Base-by-base conservation (phyloP, 495 filamentous ascomycete species). In the Penicillium maclennaniae region DNA sequence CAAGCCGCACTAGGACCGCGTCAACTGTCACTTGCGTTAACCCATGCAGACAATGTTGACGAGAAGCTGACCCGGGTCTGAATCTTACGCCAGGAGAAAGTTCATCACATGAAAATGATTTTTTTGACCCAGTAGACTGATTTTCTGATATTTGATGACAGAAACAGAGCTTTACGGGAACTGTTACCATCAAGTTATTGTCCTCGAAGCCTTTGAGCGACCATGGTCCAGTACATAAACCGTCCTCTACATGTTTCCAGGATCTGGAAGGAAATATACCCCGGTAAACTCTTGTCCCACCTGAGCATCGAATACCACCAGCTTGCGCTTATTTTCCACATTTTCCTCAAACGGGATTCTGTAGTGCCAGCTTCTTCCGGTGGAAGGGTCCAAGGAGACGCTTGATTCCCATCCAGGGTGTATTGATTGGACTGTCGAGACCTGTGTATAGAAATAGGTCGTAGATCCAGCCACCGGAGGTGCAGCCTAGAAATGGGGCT, bases 401-500 rank as follows among this genome's bases (percentile, higher is more conserved):
- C 41, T 79, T 77, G 16, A 85, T 51, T 2, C 82, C 81, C 48
- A 84, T 45, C 70, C 72, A 84, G 0, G 81, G 80, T 3, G 73
- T 79, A 54, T 85, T 84, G 48, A 84, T 71, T 0, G 82, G 79
- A 41, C 73, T 82, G 37, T 83, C 71, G 7, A 55, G 23, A 9
- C 83, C 82, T 0, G 78, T 81, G 57, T 81, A 86, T 45, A 86
- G 69, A 55, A 86, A 81, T 7, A 80, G 43, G 62, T 86, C 82
- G 54, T 86, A 85, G 19, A 85, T 45, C 63, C 81, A 83, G 7
- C 80, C 82, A 1, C 83, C 82, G 55, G 85, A 83, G 0, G 69
- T 65, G 59, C 78, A 81, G 6, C 80, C 83, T 14, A 73, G 62
- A 53, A 85, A 83, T 1, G 82, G 80, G 0, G 82, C 78, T 9